Base-by-base conservation (phyloP, 148 eudicot genomes). In the Amaranthus cruentus region DNA sequence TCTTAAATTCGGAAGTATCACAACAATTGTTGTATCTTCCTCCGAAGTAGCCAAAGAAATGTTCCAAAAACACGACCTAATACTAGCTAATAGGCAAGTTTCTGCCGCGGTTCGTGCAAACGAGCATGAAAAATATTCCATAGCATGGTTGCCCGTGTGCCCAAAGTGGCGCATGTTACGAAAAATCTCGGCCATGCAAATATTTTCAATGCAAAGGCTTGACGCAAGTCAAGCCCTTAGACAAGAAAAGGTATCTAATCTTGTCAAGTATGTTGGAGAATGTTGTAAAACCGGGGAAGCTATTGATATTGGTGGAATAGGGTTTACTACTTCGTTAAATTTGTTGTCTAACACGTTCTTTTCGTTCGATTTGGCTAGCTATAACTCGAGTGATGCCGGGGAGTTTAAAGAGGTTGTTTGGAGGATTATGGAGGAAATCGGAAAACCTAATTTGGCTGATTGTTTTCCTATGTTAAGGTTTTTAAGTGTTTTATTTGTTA, bases 181-280 rank as follows among this genome's bases (percentile, higher is more conserved):
- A 10, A 67, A 67, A 10, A 50, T 67, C 43, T 50, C 70, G 0
- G 70, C 70, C 46, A 1, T 49, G 0, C 70, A 67, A 4, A n/a
- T 67, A 44, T 50, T 67, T n/a, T 67, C 70, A 4, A 18, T 44
- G 1, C 70, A 67, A 50, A 67, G 42, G 56, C 70, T 67, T 7
- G 70, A 67, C 46, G 14, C 56, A 46, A 67, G 70, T n/a, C 70
- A 67, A 67, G 70, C 56, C n/a, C 70, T 67, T 50, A 67, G 70
- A 18, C 70, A 50, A 21, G 55, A 50, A 18, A 67, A 67, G 11
- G 44, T 67, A 56, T 51, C 44, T 18, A 38, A 67, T 49, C 70
- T 67, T 8, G 51, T 67, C 3, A 47, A 67, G 3, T 11, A 67
- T 5, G 70, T 67, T 4, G 10, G 51, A 7, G 70, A 18, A 21